Conservation (phyloP, 257 asterid genomes). For the Solanum okadae region DNA sequence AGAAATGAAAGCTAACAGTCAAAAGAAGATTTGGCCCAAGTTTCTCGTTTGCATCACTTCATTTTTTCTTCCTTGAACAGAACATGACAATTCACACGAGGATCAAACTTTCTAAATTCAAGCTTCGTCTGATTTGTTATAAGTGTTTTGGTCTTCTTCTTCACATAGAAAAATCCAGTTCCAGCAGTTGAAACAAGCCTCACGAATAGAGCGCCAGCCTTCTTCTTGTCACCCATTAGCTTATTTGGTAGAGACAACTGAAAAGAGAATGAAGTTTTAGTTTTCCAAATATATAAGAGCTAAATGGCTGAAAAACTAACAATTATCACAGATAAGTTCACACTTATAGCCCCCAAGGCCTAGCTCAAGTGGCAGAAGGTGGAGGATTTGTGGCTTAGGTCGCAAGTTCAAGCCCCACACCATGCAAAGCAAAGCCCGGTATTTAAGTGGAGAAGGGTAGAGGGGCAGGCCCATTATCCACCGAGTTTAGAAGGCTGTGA, state of each 20-base stretch:
- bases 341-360: not conserved
- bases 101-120: conserved; percentile 3
- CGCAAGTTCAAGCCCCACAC: too few species aligned
- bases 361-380: too few species aligned
- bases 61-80: not conserved
- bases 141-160: not conserved
- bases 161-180: conserved; percentile 6
- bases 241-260: not conserved
- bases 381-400: too few species aligned
- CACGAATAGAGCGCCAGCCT: not conserved
- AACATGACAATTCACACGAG: not conserved
- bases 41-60: not conserved
- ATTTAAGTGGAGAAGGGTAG: too few species aligned
- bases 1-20: not conserved
- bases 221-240: conserved; percentile 3
- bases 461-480: too few species aligned
- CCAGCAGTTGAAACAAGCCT: not conserved
- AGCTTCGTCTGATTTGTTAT: not conserved
- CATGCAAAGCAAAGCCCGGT: too few species aligned
- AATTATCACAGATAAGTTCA: not conserved
- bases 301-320: not conserved
- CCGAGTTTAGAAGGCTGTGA: too few species aligned
- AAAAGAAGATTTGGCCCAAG: not conserved
- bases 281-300: not conserved
- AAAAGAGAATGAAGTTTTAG: not conserved